Evolutionary conservation across 1,284 basidiomycete genomes (phyloP), one percentile per base, ranked within the genome.

Genomic region (Cryptococcus floricola): DNA sequence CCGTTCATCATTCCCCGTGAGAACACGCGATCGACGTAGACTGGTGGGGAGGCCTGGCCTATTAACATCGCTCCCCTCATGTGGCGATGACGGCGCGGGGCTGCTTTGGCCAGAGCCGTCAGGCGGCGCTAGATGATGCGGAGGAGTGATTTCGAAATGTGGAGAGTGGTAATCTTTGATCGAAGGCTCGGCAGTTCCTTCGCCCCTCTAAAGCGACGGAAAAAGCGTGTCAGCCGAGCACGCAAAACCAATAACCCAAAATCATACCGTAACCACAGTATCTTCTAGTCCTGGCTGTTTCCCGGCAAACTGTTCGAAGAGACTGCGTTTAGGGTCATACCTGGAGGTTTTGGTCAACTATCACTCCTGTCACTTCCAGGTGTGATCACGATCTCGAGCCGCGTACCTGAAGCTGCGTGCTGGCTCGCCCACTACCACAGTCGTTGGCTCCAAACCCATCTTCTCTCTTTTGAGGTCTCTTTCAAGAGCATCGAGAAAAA

Each of bases 401-500:
- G 16, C 70, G 49, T n/a, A 76, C 74, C 66, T 66, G 62, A 79
- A 79, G 47, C 75, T 77, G 27, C 71, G 60, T 5, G 91, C 91
- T 5, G 91, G 91, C 77, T 94, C 91, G 55, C 88, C 85, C 7
- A 81, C 76, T 34, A 87, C 80, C 48, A 82, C 77, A 2, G 91
- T 93, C 2, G 91, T 93, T 0, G 91, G 83, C 68, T 91, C 89
- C 50, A 85, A 80, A 0, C 88, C 87, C 80, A 88, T 87, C 77
- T 92, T 94, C 75, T 94, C 91, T 43, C 91, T 84, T 78, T 94
- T 94, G 54, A 94, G 82, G 73, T 95, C 91, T 50, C 91, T 87
- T 74, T 95, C 91, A 41, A 95, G 83, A 27, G 91, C 91, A 70
- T 95, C 91, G 50, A 95, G 84, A 80, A 95, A 94, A 50, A 95